Evolutionary conservation across 2,329 filamentous ascomycete genomes (phyloP), one percentile per base, ranked within the genome.

Genomic region (Penicillium griseofulvum): DNA sequence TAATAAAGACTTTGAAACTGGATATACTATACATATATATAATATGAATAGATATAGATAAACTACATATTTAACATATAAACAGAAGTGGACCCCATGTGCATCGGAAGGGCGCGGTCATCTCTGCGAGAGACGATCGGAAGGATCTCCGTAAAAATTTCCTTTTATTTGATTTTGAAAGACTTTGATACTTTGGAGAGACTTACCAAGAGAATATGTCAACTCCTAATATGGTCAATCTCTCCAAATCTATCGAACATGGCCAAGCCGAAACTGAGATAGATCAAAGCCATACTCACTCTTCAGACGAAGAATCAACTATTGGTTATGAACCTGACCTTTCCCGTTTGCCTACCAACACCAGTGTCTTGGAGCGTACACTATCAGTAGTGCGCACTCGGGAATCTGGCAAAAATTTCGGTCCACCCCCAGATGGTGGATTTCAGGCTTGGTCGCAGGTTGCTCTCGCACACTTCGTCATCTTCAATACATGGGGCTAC

Each of bases 401-500:
- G 50, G 73, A 73, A 36, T 73, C 71, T 5, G 66, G 68, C 4
- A 70, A 64, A 54, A 68, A 72, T 37, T 57, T 71, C 11, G 73
- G 72, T 0, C 75, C 74, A 12, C 73, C 75, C 11, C 75, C 75
- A 5, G 75, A 85, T 52, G 82, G 82, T 8, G 83, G 83, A 1
- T 63, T 79, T 28, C 65, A 72, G 31, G 83, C 83, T n/a, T 85
- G 82, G 82, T 70, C 76, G 0, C 83, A 85, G 62, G 81, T 81
- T 4, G 73, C 76, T 2, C 72, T 82, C 11, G 78, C 73, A 2
- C 82, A 82, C 62, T 69, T 81, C 45, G 74, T 83, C 43, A 81
- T 82, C 61, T 81, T 84, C 66, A 83, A 80, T 60, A 82, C 82
- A 1, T 86, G 83, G 77, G 75, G 76, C 4, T 80, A 78, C 55